Evolutionary conservation across 495 filamentous ascomycete genomes (phyloP).

Genomic region (Xylaria cubensis): DNA sequence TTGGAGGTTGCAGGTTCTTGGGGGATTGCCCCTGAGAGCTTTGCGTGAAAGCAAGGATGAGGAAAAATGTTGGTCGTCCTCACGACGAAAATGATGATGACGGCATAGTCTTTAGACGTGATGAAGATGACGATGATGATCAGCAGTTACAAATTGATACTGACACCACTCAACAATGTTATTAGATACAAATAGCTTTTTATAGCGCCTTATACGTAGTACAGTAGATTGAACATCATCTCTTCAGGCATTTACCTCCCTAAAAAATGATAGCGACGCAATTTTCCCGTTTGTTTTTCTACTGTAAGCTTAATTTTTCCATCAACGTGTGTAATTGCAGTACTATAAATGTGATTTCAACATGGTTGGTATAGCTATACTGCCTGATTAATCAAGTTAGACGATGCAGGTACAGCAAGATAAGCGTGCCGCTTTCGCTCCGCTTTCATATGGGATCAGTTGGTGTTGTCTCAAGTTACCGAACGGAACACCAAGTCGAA

Average conservation of each 20-base stretch:
- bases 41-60: neutral
- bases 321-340: neutral
- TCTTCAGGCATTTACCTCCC: too few relatives aligned
- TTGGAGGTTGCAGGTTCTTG: neutral
- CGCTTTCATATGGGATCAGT: neutral
- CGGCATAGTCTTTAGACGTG: neutral
- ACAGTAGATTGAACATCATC: too few relatives aligned
- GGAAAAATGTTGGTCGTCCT: neutral
- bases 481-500: neutral
- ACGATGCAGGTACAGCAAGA: slow-evolving; percentile 6
- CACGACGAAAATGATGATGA: neutral
- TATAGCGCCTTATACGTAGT: neutral
- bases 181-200: neutral
- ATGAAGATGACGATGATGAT: neutral
- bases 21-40: neutral
- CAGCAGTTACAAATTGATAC: neutral
- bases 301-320: neutral
- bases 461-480: neutral
- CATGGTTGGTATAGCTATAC: too few relatives aligned
- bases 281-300: neutral
- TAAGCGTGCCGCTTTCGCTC: neutral
- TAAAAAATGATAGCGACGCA: too few relatives aligned
- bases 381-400: neutral
- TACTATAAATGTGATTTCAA: too few relatives aligned
- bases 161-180: neutral